Base-by-base conservation (phyloP, 805 yeast species). In the Saccharomycodes ludwigii region DNA sequence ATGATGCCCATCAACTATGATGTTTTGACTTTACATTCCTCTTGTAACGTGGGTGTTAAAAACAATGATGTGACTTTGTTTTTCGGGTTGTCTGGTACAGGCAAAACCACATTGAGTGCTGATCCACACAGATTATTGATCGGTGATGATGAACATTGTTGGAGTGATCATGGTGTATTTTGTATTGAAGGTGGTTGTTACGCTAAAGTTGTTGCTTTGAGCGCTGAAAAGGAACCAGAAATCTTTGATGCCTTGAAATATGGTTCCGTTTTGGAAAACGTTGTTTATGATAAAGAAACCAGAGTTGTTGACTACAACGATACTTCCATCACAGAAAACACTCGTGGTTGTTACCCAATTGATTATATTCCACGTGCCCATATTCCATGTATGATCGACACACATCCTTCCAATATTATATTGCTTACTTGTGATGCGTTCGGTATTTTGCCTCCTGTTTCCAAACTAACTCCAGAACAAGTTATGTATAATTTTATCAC, bases 101-200 rank as follows among this genome's bases (percentile, higher is more conserved):
- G 98, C 60, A 88, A 88, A 68, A 88, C 98, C 44, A 88, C 98
- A 12, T 66, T 88, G 47, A 81, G 94, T 47, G 97, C 97, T 34
- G 97, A 88, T 57, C 95, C 95, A 38, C 68, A 83, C 63, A 79
- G 98, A 61, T 63, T 71, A 57, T 73, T 88, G 58, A 88, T 88
- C 55, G 98, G 98, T 59, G 98, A 88, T 59, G 98, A 88, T 58
- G 98, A 88, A 66, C 98, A 88, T 68, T 88, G 97, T 68, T 88
- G 98, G 98, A 82, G 96, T 13, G 94, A 88, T 61, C 68, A 80
- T 46, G 98, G 98, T 65, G 96, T 88, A 38, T 88, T 88, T 77
- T 91, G 91, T 73, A 86, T 88, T 52, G 98, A 88, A 68, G 98
- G 98, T 61, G 98, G 98, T 44, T 88, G 98, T 70, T 88, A 88